Evolutionary conservation across 1,284 basidiomycete genomes (phyloP), one percentile per base, ranked within the genome.

Genomic region (Moesziomyces antarcticus): DNA sequence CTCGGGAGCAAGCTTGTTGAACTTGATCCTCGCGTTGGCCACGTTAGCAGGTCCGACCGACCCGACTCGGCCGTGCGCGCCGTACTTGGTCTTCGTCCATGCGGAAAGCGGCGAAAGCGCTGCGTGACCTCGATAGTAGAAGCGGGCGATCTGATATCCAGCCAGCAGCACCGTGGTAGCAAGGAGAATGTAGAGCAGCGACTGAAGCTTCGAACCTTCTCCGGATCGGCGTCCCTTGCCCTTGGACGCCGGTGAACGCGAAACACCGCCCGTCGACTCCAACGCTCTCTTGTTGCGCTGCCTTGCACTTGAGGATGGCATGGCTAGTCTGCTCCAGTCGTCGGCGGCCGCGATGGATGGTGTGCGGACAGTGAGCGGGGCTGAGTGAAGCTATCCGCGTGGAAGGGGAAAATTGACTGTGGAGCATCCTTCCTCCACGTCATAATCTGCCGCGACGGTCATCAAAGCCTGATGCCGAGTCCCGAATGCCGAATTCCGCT

Each of bases 221-320:
- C 21, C 44, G 33, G 30, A 37, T 22, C 51, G 45, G 33, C 55
- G 48, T 10, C 43, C 42, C 21, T 49, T 64, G 40, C 50, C 52
- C 41, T 56, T 58, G 48, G 46, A 44, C 3, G 47, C 13, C 5
- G 51, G 62, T 43, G 54, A 25, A 10, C 50, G 65, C 22, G 65
- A 60, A 25, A 65, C 58, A 4, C 65, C 54, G 40, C 65, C 62
- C 3, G 65, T 69, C 22, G 71, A 41, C 20, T 63, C 65, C 24
- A 68, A 43, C 1, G 71, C 71, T 3, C 71, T 53, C 30, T 69
- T 73, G 65, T 73, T 73, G 57, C 71, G 64, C 45, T 73, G 71
- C 45, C 71, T 59, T 35, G 71, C 71, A 41, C 54, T 22, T 21
- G 61, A 48, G 16, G 71, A 69, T 13, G 71, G 71, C 71, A 73